These are phyloP conservation scores for Sechiopsis laciniata DNA, from an alignment of 306 rosid genomes.

Conservation along the genomic window DNA sequence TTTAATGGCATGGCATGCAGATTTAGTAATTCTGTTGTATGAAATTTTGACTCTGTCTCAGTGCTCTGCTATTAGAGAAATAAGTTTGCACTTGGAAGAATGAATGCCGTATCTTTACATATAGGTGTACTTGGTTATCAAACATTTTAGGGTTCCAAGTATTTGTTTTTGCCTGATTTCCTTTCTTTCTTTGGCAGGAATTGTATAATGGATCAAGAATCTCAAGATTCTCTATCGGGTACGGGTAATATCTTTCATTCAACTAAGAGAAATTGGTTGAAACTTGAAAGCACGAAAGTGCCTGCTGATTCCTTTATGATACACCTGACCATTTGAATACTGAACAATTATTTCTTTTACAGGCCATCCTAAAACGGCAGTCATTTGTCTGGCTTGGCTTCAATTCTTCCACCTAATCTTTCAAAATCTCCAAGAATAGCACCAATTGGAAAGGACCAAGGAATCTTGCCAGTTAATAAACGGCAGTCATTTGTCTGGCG, in stretches of 20 bases:
- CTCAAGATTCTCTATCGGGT: conserved; percentile 35
- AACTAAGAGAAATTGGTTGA: background rate
- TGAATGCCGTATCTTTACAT: too few species aligned
- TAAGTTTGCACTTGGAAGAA: too few species aligned
- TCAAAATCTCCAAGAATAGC: conserved; percentile 66
- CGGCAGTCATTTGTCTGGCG: too few species aligned
- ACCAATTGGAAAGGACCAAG: conserved; percentile 87
- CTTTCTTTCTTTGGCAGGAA: conserved; percentile 28
- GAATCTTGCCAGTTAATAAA: too few species aligned
- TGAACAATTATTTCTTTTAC: conserved; percentile 21
- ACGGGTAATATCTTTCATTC: conserved; percentile 32
- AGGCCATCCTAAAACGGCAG: conserved; percentile 53
- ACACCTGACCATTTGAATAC: background rate
- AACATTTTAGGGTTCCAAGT: too few species aligned
- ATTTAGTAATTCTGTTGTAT: too few species aligned
- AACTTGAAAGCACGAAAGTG: background rate
- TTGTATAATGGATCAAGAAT: conserved; percentile 50
- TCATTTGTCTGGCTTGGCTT: conserved; percentile 73
- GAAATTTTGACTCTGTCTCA: too few species aligned
- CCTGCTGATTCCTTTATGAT: background rate
- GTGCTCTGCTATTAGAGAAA: too few species aligned
- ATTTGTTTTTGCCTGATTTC: too few species aligned
- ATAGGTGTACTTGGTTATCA: too few species aligned
- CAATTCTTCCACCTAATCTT: conserved; percentile 65
- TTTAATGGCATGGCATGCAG: too few species aligned